Evolutionary conservation across 139 green algal genomes (phyloP).

Genomic region (Micractinium conductrix): DNA sequence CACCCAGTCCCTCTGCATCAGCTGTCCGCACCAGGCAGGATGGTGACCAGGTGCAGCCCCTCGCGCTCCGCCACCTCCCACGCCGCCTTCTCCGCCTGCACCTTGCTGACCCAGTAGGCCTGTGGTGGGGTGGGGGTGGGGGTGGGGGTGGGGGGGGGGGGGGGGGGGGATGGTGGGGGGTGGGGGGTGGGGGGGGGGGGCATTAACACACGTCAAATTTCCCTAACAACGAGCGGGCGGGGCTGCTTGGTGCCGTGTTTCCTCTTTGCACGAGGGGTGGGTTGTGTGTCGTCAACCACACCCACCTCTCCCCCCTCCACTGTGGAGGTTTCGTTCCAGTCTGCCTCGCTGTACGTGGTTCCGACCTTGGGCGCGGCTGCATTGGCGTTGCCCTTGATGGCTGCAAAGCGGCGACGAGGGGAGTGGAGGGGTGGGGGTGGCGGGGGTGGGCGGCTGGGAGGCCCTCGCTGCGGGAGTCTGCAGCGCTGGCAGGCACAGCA

Average conservation of each 20-base stretch:
- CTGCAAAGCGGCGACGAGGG: slow-evolving; percentile 56
- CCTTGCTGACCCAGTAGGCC: slow-evolving; percentile 84
- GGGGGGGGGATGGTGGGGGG: no score
- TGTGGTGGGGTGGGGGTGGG: no score
- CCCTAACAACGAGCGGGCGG: no score
- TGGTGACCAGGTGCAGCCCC: slow-evolving; percentile 70
- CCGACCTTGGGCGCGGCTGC: slow-evolving; percentile 55
- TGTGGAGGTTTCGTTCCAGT: slow-evolving; percentile 77
- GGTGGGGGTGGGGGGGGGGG: no score
- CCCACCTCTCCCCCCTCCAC: slow-evolving; percentile 57
- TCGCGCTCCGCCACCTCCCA: slow-evolving; percentile 65
- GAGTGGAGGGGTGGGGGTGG: slow-evolving; percentile 11
- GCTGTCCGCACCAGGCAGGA: slow-evolving; percentile 69
- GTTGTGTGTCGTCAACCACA: no score
- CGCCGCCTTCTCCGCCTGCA: slow-evolving; percentile 69
- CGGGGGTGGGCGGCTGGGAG: neutral
- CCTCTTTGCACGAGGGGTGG: no score
- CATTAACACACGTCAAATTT: no score
- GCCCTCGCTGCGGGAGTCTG: neutral
- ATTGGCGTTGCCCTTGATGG: slow-evolving; percentile 49
- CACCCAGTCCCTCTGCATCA: no score
- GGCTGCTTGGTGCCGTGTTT: no score
- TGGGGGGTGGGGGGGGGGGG: no score
- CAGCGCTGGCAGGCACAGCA: neutral
- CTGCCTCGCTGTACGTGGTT: slow-evolving; percentile 68